Base-by-base conservation (phyloP, 2,329 filamentous ascomycete species). In the Botrytis porri region DNA sequence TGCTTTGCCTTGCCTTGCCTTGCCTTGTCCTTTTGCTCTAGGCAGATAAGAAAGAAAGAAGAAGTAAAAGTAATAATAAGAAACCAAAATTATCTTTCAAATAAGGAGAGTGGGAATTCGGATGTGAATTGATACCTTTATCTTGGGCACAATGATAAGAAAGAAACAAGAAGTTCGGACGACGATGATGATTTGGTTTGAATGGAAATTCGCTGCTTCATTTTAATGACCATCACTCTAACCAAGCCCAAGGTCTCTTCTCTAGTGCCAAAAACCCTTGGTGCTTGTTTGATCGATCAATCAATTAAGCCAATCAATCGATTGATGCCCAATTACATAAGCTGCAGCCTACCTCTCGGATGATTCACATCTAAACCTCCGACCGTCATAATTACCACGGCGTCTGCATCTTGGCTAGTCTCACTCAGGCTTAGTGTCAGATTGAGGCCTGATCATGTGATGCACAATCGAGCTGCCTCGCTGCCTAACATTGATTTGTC, bases 321-420 rank as follows among this genome's bases (percentile, higher is more conserved):
- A 8, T 25, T 14, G 10, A 1, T 16, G 2, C 1, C 2, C 7
- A 1, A 39, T 61, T 39, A 37, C 32, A 62, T 39, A n/a, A 41
- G 62, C 29, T 29, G 29, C 45, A 54, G 54, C 51, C 43, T 29
- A 66, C 43, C 39, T 16, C 37, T 45, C 57, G 48, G 67, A 41
- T 45, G 59, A 70, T 60, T 60, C 59, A 45, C 51, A 45, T 39
- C 35, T 59, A 57, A 57, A 69, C 37, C 39, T 45, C 66, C 66
- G 54, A 69, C 41, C 35, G 8, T 37, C 37, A 29, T 41, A 48
- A 69, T 32, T 22, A 25, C 51, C 9, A 22, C 37, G 43, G n/a
- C 29, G 20, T n/a, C n/a, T n/a, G 39, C 29, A n/a, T n/a, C n/a
- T n/a, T 6, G 35, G 37, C n/a, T 45, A 45, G 29, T 45, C 29